phyloP scores from a whole-genome alignment of 2,329 filamentous ascomycete species.

The Exophiala xenobiotica region DNA sequence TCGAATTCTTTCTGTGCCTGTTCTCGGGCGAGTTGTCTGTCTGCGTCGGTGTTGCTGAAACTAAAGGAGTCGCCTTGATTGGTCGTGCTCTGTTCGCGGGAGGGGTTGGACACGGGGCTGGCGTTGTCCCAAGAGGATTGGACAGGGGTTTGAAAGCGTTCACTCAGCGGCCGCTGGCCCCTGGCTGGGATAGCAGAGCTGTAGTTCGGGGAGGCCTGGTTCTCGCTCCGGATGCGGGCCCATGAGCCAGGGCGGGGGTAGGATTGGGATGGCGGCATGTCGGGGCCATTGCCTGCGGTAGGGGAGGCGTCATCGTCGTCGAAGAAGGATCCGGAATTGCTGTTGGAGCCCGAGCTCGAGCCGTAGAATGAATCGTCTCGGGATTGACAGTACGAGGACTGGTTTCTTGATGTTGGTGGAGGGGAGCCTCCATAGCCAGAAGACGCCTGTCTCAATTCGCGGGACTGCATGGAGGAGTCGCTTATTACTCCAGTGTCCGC shows the following conservation, averaged over 20 bases:
- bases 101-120: too few relatives aligned
- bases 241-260: constrained; percentile 15
- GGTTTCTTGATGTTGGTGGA: constrained; percentile 5
- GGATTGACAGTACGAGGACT: neutral
- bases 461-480: constrained; percentile 11
- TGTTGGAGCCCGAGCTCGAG: constrained; percentile 4
- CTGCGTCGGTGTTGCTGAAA: constrained; percentile 25
- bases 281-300: constrained; percentile 23
- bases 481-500: constrained; percentile 11
- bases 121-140: too few relatives aligned
- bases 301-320: constrained; percentile 30
- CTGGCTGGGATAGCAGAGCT: neutral
- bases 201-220: neutral
- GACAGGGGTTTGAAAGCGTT: neutral
- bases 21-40: constrained; percentile 35
- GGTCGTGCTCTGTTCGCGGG: neutral
- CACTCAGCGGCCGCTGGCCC: neutral
- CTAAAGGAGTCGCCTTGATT: constrained; percentile 16
- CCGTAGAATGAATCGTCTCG: constrained; percentile 2
- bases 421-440: neutral
- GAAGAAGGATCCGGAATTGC: constrained; percentile 6
- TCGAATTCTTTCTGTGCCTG: constrained; percentile 46
- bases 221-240: constrained; percentile 22
- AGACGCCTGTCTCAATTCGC: constrained; percentile 11
- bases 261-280: constrained; percentile 6